These are phyloP conservation scores for Ettlia oleoabundans DNA, from an alignment of 139 green algal species.

Conservation along the genomic window DNA sequence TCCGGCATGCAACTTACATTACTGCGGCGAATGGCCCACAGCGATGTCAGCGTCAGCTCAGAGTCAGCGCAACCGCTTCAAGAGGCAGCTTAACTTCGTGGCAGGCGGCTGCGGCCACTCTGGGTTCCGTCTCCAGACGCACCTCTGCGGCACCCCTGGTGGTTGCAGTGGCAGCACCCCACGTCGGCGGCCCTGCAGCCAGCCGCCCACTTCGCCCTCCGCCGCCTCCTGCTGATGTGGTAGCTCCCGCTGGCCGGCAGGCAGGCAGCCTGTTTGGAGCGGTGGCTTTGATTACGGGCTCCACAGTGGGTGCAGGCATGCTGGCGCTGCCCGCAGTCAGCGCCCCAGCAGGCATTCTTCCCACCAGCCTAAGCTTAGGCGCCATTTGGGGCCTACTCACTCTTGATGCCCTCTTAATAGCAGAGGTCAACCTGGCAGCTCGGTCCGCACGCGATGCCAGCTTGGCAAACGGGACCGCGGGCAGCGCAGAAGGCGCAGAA, in stretches of 20 bases:
- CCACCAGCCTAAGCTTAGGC: constrained; percentile 42
- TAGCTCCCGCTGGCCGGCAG: background rate
- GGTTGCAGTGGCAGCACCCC: background rate
- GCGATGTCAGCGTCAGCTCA: too few species aligned
- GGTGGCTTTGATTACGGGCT: constrained; percentile 69
- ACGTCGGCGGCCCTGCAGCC: too few species aligned
- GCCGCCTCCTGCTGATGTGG: too few species aligned
- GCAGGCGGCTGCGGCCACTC: too few species aligned
- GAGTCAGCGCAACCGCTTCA: too few species aligned
- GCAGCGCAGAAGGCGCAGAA: background rate
- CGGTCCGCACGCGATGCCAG: background rate
- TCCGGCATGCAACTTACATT: too few species aligned
- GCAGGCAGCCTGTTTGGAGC: constrained; percentile 53
- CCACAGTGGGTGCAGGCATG: constrained; percentile 73
- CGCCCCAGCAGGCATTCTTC: constrained; percentile 61
- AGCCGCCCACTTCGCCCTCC: too few species aligned
- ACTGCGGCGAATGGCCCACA: too few species aligned
- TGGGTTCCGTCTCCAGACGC: too few species aligned
- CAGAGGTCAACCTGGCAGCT: constrained; percentile 71
- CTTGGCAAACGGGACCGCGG: background rate
- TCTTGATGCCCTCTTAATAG: constrained; percentile 68
- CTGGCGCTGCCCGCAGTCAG: constrained; percentile 64
- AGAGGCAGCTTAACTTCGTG: too few species aligned
- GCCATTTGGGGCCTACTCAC: constrained; percentile 65
- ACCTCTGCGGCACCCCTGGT: too few species aligned